A percentile compares a stretch with the other conserved stretches of the same genome.
phyloP scores from a whole-genome alignment of 2,329 filamentous ascomycete genomes.

The Tolypocladium sp. region DNA sequence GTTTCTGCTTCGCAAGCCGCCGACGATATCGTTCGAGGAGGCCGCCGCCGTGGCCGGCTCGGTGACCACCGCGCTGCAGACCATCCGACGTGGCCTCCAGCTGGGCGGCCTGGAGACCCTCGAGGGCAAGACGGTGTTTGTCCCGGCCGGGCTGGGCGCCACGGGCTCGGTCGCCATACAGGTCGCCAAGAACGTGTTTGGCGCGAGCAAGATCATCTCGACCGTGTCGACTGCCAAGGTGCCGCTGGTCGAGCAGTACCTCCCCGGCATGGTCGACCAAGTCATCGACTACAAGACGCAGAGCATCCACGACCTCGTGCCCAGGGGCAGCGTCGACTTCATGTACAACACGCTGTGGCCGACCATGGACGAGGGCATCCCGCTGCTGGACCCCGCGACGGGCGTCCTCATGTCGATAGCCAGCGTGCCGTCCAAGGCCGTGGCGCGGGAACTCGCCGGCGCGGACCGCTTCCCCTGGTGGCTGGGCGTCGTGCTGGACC shows the following conservation, averaged over 20 bases:
- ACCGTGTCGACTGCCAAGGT: conserved; percentile 45
- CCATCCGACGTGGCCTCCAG: conserved; percentile 27
- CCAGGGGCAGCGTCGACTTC: conserved; percentile 36
- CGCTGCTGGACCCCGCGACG: conserved; percentile 23
- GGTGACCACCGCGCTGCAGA: conserved; percentile 34
- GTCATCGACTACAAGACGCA: conserved; percentile 41
- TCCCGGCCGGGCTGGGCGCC: conserved; percentile 39
- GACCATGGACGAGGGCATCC: conserved; percentile 27
- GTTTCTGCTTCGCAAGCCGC: conserved; percentile 23
- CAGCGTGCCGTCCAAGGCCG: conserved; percentile 22
- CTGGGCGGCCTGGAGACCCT: conserved; percentile 27
- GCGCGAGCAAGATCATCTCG: conserved; percentile 36
- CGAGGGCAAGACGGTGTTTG: conserved; percentile 40
- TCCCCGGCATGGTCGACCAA: conserved; percentile 37
- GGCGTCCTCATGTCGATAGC: conserved; percentile 33
- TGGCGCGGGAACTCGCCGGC: conserved; percentile 21
- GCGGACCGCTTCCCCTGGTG: conserved; percentile 22
- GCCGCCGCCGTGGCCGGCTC: conserved; percentile 25
- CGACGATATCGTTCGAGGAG: conserved; percentile 22
- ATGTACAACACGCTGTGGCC: conserved; percentile 37
- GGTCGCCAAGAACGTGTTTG: conserved; percentile 40
- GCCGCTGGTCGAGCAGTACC: conserved; percentile 27
- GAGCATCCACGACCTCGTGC: conserved; percentile 25
- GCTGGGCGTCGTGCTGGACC: conserved; percentile 23
- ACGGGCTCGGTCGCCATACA: conserved; percentile 37